Evolutionary conservation across 495 filamentous ascomycete species (phyloP).

Genomic region (Cryomyces minteri): DNA sequence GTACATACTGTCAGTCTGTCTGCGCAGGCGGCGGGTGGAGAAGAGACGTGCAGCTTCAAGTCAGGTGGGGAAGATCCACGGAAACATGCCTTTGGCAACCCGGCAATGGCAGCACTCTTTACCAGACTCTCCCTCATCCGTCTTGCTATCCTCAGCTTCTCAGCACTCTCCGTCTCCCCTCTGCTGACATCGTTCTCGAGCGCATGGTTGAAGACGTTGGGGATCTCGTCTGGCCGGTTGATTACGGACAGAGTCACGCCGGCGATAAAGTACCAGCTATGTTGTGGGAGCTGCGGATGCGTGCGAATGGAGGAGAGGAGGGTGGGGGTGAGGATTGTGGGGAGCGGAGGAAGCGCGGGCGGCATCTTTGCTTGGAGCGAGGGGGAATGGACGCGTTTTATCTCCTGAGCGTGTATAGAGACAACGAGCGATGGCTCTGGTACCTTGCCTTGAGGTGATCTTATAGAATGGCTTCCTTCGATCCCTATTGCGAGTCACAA

Average conservation of each 20-base stretch:
- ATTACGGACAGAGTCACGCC: constrained; percentile 29
- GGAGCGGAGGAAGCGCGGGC: not conserved
- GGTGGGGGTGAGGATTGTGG: constrained; percentile 9
- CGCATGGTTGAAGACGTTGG: constrained; percentile 27
- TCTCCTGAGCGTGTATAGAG: no score
- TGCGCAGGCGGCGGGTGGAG: not conserved
- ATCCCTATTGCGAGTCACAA: no score
- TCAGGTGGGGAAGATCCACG: not conserved
- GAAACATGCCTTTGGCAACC: constrained; percentile 30
- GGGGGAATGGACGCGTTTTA: no score
- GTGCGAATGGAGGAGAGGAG: constrained; percentile 28
- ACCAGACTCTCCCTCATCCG: constrained; percentile 34
- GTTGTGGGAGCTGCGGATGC: constrained; percentile 24
- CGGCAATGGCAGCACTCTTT: constrained; percentile 30
- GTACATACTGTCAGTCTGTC: not conserved
- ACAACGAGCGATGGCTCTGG: no score
- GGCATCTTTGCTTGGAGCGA: not conserved
- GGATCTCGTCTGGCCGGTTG: constrained; percentile 35
- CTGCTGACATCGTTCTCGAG: constrained; percentile 15
- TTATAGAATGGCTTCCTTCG: no score
- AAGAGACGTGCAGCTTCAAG: not conserved
- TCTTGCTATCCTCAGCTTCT: constrained; percentile 25
- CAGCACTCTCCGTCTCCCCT: constrained; percentile 15
- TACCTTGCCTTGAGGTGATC: no score
- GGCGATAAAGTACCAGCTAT: constrained; percentile 36